Evolutionary conservation across 2,329 filamentous ascomycete species (phyloP).

Genomic region (Fusarium tupiense): DNA sequence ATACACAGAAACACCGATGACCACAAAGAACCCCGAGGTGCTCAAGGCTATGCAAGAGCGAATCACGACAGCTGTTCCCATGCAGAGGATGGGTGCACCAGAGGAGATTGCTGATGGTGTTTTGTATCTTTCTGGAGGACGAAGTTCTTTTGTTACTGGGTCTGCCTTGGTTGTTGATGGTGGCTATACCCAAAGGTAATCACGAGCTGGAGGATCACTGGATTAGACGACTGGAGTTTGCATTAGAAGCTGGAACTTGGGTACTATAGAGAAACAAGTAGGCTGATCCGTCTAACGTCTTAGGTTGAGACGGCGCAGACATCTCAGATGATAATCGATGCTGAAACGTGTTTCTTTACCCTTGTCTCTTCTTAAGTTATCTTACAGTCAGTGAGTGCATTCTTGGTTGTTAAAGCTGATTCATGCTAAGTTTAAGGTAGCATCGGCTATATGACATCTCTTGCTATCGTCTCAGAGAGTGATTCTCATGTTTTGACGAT

Average conservation of each 20-base stretch:
- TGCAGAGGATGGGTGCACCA: conserved; percentile 42
- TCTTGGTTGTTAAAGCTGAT: not conserved
- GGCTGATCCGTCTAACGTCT: not conserved
- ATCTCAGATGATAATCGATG: not conserved
- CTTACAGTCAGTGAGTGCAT: not conserved
- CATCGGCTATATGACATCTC: rapidly evolving
- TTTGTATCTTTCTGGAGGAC: conserved; percentile 37
- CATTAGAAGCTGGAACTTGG: too few species aligned
- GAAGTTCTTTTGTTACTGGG: conserved; percentile 37
- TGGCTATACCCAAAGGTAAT: conserved; percentile 31
- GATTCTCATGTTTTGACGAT: not conserved
- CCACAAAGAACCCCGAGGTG: conserved; percentile 39
- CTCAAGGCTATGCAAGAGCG: conserved; percentile 43
- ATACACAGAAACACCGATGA: conserved; percentile 46
- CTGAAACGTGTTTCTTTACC: not conserved
- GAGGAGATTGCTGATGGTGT: conserved; percentile 46
- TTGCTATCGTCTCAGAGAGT: rapidly evolving
- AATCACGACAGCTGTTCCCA: conserved; percentile 38
- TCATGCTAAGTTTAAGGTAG: not conserved
- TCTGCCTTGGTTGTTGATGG: conserved; percentile 33
- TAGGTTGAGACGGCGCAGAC: not conserved
- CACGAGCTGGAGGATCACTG: rapidly evolving
- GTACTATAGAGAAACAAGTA: not conserved
- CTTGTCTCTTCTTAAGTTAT: too few species aligned
- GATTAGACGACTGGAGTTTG: too few species aligned